Base-by-base conservation (phyloP, 768 basidiomycete genomes). In the Tylopilus intermedius region DNA sequence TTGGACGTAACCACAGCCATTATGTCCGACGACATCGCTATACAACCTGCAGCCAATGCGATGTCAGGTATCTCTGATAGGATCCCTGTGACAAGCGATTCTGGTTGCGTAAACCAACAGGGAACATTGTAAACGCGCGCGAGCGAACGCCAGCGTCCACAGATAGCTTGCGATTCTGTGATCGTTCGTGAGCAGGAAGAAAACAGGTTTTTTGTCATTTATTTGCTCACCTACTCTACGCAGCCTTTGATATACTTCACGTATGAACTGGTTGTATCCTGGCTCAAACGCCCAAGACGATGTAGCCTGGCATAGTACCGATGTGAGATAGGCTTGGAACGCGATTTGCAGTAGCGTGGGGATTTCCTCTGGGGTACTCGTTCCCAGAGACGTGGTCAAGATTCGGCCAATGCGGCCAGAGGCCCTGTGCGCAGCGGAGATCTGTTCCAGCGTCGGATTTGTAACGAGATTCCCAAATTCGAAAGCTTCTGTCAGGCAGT, bases 321-420 rank as follows among this genome's bases (percentile, higher is more conserved):
- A 58, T 29, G 43, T 22, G 18, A 58, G 13, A 29, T 51, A 58
- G 13, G 46, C 50, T 21, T 55, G 54, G 32, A 56, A 50, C 5
- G 54, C 57, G 26, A 49, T 51, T 45, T 51, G 49, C 37, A 58
- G 57, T 8, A 58, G 18, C 57, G 56, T 56, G 5, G 57, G 49
- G 9, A 48, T 41, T 10, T 56, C 46, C n/a, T 58, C 57, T 14
- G 38, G 41, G 11, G 32, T 37, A 1, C 14, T 45, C 11, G 32
- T 51, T 21, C 46, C 43, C 26, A 58, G 45, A 18, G 55, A 49
- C 42, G 27, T 22, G 18, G n/a, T 39, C 15, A 58, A 47, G 24
- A 33, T 24, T 8, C 2, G 33, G 1, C 57, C 54, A 2, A 56
- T 49, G 37, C 35, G 21, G 5, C 24, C 29, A 24, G 47, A 39